A percentile compares a stretch with the other conserved stretches of the same genome.
Conservation (phyloP, 75 land plant genomes). For the Azolla pinnata region DNA sequence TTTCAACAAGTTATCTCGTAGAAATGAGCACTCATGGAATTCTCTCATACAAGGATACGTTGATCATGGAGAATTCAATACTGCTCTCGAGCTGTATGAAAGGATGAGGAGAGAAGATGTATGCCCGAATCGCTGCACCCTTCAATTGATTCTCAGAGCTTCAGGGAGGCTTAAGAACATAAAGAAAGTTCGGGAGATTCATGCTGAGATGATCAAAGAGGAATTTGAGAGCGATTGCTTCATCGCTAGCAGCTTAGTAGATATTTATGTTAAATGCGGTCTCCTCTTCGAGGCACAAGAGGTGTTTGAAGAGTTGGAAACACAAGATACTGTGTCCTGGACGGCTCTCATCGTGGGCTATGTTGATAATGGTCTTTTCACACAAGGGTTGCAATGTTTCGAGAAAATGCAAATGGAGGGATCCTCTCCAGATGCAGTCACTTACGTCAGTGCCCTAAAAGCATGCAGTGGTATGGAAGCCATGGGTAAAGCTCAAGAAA, state of each 20-base stretch:
- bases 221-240: constrained; percentile 21
- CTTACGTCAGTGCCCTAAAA: constrained; percentile 36
- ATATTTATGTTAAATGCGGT: constrained; percentile 41
- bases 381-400: constrained; percentile 18
- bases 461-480: constrained; percentile 29
- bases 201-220: constrained; percentile 24
- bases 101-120: constrained; percentile 17
- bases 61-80: background rate
- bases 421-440: constrained; percentile 23
- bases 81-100: constrained; percentile 14
- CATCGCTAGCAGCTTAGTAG: constrained; percentile 38
- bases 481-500: constrained; percentile 14
- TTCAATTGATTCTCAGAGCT: constrained; percentile 36
- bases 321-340: constrained; percentile 46
- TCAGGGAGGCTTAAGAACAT: constrained; percentile 6
- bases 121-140: constrained; percentile 28
- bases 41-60: constrained; percentile 4
- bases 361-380: constrained; percentile 20
- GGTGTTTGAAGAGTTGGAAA: constrained; percentile 21
- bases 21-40: constrained; percentile 7
- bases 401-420: constrained; percentile 23
- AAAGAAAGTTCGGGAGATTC: constrained; percentile 21
- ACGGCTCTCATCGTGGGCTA: constrained; percentile 33
- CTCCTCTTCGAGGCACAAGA: constrained; percentile 23
- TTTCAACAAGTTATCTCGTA: background rate